Base-by-base conservation (phyloP, 345 rosid genomes). In the Salix brachista region DNA sequence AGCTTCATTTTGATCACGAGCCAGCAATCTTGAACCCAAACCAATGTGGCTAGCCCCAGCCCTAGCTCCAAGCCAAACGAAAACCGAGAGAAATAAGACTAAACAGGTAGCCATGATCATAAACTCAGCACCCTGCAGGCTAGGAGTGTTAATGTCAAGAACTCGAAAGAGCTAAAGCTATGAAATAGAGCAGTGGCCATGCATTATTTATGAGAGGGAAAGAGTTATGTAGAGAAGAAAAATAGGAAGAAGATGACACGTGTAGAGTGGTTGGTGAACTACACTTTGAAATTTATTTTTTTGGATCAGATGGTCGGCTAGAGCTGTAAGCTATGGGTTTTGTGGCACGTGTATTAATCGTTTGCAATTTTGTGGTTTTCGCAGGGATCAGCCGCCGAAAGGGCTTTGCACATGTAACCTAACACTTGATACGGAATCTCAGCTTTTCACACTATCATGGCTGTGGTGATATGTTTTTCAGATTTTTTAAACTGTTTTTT, bases 181-280 rank as follows among this genome's bases (percentile, higher is more conserved):
- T 54, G 62, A 26, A 25, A 65, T 69, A 18, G 69, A 82, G 26
- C 21, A 42, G 3, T 21, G 41, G 46, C 60, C 18, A n/a, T 65
- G 48, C 61, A n/a, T 34, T 69, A 54, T 67, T 52, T 37, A 64
- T 11, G 66, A 56, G 46, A 67, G 68, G 4, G 48, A 18, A 67
- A 30, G 67, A 68, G 25, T 67, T 41, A 42, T 3, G 66, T 9
- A 10, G 74, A 70, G 81, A 74, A 66, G 65, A 74, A 65, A 54
- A 68, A 1, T 25, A 36, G 66, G 32, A 64, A 44, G 19, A 66
- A 17, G 52, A 34, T 54, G 77, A 74, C 89, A 88, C 86, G 88
- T 87, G 82, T 78, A 70, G 69, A 52, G 64, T 70, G 87, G 87
- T 90, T 72, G 97, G 86, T 92, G 89, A 92, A 77, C 97, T 87